Evolutionary conservation across 2,329 filamentous ascomycete species (phyloP).

Genomic region (Alternaria incomplexa): DNA sequence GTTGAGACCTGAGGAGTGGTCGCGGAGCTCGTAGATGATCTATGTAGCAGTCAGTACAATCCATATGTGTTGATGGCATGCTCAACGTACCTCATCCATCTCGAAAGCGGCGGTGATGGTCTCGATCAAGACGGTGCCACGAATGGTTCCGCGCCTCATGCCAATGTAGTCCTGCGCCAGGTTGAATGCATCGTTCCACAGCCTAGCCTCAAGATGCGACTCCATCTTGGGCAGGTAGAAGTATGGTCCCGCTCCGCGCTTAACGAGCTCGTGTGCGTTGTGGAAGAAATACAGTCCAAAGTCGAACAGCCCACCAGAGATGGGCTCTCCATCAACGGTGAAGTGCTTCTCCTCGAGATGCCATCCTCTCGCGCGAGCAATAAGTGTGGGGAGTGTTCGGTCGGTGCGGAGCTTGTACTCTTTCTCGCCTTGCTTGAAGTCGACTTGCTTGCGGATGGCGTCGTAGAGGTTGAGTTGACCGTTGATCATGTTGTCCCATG

Average conservation of each 20-base stretch:
- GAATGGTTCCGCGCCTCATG: conserved; percentile 88
- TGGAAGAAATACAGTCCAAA: conserved; percentile 99
- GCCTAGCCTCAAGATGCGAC: conserved; percentile 91
- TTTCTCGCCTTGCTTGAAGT: conserved; percentile 94
- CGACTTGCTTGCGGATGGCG: conserved; percentile 88
- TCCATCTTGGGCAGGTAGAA: conserved; percentile 99
- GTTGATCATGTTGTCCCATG: conserved; percentile 99
- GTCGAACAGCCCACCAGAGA: conserved; percentile 91
- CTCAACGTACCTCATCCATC: conserved; percentile 80
- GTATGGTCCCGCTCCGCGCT: conserved; percentile 87
- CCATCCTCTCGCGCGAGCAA: conserved; percentile 94
- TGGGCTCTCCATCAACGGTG: conserved; percentile 91
- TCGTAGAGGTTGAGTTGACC: conserved; percentile 98
- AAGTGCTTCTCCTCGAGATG: conserved; percentile 99
- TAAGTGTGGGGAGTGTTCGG: conserved; percentile 83
- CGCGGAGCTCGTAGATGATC: conserved; percentile 98
- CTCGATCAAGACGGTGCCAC: conserved; percentile 95
- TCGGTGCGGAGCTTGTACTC: conserved; percentile 98
- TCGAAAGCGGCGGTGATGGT: conserved; percentile 97
- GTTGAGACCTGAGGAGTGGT: conserved; percentile 95
- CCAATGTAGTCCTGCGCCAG: conserved; percentile 91
- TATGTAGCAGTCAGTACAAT: conserved; percentile 30
- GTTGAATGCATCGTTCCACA: conserved; percentile 99
- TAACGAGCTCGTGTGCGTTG: conserved; percentile 88
- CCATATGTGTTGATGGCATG: not conserved